phyloP scores from a whole-genome alignment of 257 asterid species.

The Coffea eugenioides region DNA sequence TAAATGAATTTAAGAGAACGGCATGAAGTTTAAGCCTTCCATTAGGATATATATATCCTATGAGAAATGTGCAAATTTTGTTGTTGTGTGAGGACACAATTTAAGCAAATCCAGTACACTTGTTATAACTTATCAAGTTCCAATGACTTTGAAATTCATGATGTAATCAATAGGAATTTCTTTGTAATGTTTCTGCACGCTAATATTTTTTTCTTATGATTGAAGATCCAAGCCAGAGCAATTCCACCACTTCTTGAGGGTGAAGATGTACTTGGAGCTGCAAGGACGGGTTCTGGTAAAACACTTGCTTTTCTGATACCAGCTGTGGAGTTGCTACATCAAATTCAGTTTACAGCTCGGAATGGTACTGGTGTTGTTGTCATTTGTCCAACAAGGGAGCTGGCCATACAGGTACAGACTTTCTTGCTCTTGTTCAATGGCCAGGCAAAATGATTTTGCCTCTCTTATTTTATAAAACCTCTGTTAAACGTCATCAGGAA shows the following conservation, averaged over 20 bases:
- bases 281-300: conserved; percentile 98
- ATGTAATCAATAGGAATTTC: neutral
- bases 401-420: conserved; percentile 79
- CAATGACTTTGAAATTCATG: neutral
- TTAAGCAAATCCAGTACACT: neutral
- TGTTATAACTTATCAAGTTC: neutral
- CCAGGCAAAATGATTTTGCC: neutral
- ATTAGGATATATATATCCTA: neutral
- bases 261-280: conserved; percentile 95
- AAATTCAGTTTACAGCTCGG: conserved; percentile 54
- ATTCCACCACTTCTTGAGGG: conserved; percentile 86
- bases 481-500: neutral
- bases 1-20: neutral
- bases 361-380: conserved; percentile 90
- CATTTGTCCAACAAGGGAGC: conserved; percentile 97
- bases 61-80: neutral
- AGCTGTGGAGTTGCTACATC: conserved; percentile 72
- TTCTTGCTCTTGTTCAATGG: neutral
- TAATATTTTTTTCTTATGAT: neutral
- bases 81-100: neutral
- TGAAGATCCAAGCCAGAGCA: conserved; percentile 90
- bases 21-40: neutral
- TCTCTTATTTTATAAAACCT: neutral
- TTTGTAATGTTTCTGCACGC: neutral
- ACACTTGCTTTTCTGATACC: conserved; percentile 92